Evolutionary conservation across 2,329 filamentous ascomycete species (phyloP).

Genomic region (Alternaria solani): DNA sequence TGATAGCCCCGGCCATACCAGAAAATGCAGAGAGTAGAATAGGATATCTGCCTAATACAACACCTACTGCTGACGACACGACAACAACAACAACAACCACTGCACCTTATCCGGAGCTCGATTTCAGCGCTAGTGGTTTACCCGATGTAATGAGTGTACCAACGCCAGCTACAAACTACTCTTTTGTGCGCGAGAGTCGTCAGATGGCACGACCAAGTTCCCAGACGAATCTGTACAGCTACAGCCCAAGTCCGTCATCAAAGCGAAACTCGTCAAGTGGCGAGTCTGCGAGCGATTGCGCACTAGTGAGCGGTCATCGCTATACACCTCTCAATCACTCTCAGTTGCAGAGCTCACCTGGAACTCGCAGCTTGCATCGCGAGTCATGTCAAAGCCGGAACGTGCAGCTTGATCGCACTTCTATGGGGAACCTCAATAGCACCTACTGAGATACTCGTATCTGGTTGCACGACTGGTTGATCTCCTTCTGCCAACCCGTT

Average conservation of each 20-base stretch:
- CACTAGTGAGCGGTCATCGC: conserved; percentile 52
- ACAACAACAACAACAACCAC: conserved; percentile 10
- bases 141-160: conserved; percentile 33
- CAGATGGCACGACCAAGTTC: conserved; percentile 42
- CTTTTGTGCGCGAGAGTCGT: conserved; percentile 30
- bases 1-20: conserved; percentile 8
- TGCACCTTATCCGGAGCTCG: conserved; percentile 26
- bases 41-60: conserved; percentile 18
- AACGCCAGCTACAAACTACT: conserved; percentile 31
- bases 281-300: conserved; percentile 35
- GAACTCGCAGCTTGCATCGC: conserved; percentile 6
- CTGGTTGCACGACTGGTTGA: neutral
- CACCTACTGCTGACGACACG: conserved; percentile 17
- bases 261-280: conserved; percentile 40
- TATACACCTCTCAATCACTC: conserved; percentile 45
- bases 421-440: conserved; percentile 26
- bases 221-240: conserved; percentile 51
- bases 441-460: conserved; percentile 19
- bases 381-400: conserved; percentile 14
- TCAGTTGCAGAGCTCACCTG: conserved; percentile 18
- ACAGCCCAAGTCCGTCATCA: conserved; percentile 43
- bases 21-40: conserved; percentile 19
- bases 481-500: neutral
- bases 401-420: conserved; percentile 17
- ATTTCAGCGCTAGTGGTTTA: conserved; percentile 35